Evolutionary conservation across 1,139 yeast genomes (phyloP), one percentile per base, ranked within the genome.

Genomic region (Sugiyamaella grinbergsii): DNA sequence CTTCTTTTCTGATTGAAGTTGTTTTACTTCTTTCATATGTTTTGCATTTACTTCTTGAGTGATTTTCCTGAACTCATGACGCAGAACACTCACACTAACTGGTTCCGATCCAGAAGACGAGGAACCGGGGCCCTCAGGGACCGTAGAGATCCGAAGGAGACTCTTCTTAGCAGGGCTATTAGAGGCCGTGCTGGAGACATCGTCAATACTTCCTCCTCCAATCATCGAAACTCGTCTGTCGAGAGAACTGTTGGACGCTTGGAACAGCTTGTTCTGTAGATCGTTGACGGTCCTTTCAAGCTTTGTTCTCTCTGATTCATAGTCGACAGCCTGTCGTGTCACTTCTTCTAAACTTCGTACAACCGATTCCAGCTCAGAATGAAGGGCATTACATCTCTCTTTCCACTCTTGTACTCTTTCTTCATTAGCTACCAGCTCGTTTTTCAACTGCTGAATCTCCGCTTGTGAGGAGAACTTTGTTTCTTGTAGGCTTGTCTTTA

Each of bases 31-130:
- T 23, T 72, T 66, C 56, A 80, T 83, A 60, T 83, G 83, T 54
- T 78, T 80, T 41, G 75, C 78, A 55, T 82, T 85, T 56, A 86
- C 75, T 42, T 81, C 85, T 50, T 74, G 72, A 1, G 85, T 83
- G 38, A 85, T 76, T 60, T 80, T 81, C 62, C 81, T 82, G 71
- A 86, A 86, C 66, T 86, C 91, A 58, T 82, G 78, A 52, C 90
- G 74, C 59, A 86, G 70, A 1, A 83, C 50, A 20, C 67, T 59
- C 29, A 64, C 68, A 20, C 64, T 58, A 20, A 58, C 33, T 1
- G 63, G 62, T 29, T 61, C 62, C 5, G 32, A 4, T 23, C 37
- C 19, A 5, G 24, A 11, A n/a, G 10, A 16, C 1, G 38, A 15
- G 6, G 44, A 10, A 11, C 54, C 16, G 13, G 32, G 4, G n/a